Percentiles rank a stretch among this genome's conserved stretches.
These are phyloP conservation scores for Didymella pomorum DNA, from an alignment of 2,329 filamentous ascomycete genomes.

Conservation along the genomic window DNA sequence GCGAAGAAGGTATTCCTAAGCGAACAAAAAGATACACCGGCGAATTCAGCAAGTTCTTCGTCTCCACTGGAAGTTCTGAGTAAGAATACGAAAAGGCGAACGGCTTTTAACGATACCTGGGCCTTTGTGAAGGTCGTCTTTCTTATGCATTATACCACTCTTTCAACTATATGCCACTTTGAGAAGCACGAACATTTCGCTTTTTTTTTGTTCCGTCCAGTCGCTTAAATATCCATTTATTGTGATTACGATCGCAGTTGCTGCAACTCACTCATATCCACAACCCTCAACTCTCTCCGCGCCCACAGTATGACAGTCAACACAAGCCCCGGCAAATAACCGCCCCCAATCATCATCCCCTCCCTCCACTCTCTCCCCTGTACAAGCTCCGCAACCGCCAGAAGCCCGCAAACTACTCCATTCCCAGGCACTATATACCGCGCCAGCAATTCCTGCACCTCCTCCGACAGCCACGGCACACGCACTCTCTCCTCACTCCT, in stretches of 20 bases:
- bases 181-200: neutral
- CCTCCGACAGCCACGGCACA: slow-evolving; percentile 36
- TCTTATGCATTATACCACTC: slow-evolving; percentile 13
- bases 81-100: neutral
- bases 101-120: slow-evolving; percentile 15
- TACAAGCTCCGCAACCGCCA: slow-evolving; percentile 57
- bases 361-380: slow-evolving; percentile 33
- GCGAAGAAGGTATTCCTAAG: too few species aligned
- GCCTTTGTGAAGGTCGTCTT: slow-evolving; percentile 8
- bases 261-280: slow-evolving; percentile 73
- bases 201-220: too few species aligned
- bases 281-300: slow-evolving; percentile 71
- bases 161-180: neutral
- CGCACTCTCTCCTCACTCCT: slow-evolving; percentile 19
- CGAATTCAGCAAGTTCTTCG: too few species aligned
- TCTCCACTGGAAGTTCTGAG: too few species aligned
- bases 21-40: too few species aligned
- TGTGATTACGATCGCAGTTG: slow-evolving; percentile 50
- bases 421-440: slow-evolving; percentile 69
- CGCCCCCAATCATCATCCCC: slow-evolving; percentile 46
- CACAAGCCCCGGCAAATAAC: slow-evolving; percentile 59
- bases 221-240: too few species aligned
- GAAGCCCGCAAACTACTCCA: slow-evolving; percentile 58
- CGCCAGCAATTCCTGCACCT: slow-evolving; percentile 60
- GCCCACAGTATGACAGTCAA: slow-evolving; percentile 68